Conservation (phyloP, 768 basidiomycete genomes). For the Butyriboletus loyo region DNA sequence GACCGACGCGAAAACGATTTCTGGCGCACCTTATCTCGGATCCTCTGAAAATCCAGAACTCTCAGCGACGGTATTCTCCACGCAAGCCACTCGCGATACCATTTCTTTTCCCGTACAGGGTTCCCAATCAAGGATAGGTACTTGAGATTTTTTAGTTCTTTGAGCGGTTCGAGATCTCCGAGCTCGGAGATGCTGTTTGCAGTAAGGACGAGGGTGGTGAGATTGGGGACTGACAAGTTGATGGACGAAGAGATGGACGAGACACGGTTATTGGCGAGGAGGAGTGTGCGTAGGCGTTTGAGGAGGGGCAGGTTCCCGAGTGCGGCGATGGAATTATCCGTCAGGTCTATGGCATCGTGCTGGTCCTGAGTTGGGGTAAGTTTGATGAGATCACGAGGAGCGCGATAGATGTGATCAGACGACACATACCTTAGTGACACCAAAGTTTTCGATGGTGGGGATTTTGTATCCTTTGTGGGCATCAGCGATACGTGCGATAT, state of each 20-base stretch:
- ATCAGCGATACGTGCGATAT: conserved; percentile 11
- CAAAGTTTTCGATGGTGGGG: conserved; percentile 93
- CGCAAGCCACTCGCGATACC: conserved; percentile 95
- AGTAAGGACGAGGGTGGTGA: conserved; percentile 78
- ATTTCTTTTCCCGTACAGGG: conserved; percentile 87
- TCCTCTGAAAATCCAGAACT: conserved; percentile 93
- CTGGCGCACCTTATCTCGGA: conserved; percentile 86
- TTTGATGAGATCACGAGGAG: conserved; percentile 14
- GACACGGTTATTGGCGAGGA: conserved; percentile 90
- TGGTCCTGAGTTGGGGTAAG: conserved; percentile 58
- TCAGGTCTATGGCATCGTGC: conserved; percentile 91
- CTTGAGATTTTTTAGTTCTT: conserved; percentile 69
- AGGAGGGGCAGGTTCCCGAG: conserved; percentile 86
- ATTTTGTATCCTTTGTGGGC: conserved; percentile 77
- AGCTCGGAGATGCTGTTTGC: conserved; percentile 79
- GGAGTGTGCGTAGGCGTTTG: conserved; percentile 77
- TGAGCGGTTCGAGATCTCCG: conserved; percentile 82
- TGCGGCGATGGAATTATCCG: conserved; percentile 81
- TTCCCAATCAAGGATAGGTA: conserved; percentile 78
- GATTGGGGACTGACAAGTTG: conserved; percentile 79
- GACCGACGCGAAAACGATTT: conserved; percentile 23
- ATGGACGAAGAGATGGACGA: conserved; percentile 78
- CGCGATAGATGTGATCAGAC: conserved; percentile 15
- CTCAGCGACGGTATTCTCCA: conserved; percentile 83
- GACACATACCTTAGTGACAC: conserved; percentile 75